Conservation (phyloP, 345 rosid species). For the Ceriops tagal region DNA sequence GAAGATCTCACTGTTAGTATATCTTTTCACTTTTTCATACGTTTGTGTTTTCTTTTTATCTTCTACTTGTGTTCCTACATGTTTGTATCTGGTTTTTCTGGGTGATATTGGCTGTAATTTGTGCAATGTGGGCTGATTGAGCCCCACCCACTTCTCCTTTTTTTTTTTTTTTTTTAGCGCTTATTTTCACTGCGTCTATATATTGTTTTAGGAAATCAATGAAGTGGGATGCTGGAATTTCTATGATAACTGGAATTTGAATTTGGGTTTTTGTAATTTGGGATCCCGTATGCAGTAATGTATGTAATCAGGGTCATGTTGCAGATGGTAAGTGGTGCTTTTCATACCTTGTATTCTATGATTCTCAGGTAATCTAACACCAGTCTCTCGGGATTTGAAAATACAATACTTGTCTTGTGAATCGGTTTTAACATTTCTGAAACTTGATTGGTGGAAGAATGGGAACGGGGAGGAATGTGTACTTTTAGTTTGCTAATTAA, state of each 20-base stretch:
- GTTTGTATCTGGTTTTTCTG: background rate
- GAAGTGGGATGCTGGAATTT: constrained; percentile 18
- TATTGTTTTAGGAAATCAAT: constrained; percentile 4
- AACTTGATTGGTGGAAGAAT: background rate
- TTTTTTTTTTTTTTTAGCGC: background rate
- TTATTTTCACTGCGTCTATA: constrained; percentile 19
- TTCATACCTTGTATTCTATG: background rate
- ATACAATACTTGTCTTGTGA: no score
- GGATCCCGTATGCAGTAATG: background rate
- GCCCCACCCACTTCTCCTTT: constrained; percentile 7
- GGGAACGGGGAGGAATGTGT: background rate
- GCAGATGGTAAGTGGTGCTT: background rate
- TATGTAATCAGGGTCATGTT: background rate
- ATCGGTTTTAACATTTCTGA: background rate
- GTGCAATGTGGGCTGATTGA: constrained; percentile 33
- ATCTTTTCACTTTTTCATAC: background rate
- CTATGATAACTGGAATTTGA: background rate
- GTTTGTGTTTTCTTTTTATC: constrained; percentile 1
- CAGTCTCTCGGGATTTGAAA: background rate
- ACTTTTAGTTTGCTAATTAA: background rate
- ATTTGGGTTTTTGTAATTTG: background rate
- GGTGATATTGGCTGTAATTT: constrained; percentile 2
- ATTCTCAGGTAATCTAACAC: background rate
- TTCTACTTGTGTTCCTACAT: background rate
- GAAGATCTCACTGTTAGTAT: constrained; percentile 68